phyloP scores from a whole-genome alignment of 2,329 filamentous ascomycete genomes.

The Aspergillus ochraceoroseus region DNA sequence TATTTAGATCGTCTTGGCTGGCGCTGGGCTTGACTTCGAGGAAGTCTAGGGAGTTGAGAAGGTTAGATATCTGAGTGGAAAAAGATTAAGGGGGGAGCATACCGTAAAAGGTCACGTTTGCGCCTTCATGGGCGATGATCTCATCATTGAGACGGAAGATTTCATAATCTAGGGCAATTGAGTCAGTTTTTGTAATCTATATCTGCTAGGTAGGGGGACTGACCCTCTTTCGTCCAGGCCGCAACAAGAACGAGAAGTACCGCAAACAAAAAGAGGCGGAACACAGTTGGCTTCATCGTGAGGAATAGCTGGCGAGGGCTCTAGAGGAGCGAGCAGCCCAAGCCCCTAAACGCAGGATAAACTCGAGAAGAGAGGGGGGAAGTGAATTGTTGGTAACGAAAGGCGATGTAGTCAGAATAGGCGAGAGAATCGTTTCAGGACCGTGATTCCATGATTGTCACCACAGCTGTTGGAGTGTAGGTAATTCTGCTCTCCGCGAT shows the following conservation, averaged over 20 bases:
- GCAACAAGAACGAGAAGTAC: constrained; percentile 63
- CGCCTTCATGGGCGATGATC: constrained; percentile 67
- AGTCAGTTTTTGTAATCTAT: constrained; percentile 1
- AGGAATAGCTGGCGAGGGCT: too few species aligned
- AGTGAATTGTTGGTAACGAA: too few species aligned
- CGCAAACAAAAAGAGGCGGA: constrained; percentile 64
- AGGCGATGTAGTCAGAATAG: too few species aligned
- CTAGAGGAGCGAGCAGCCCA: too few species aligned
- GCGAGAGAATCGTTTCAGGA: too few species aligned
- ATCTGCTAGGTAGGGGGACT: constrained; percentile 26
- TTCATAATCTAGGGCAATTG: constrained; percentile 67
- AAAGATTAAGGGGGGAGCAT: constrained; percentile 11
- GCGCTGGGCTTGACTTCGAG: constrained; percentile 70
- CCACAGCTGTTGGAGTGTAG: too few species aligned
- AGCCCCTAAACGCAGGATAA: constrained; percentile 21
- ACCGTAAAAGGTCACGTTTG: constrained; percentile 80
- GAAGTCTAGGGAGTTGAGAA: constrained; percentile 54
- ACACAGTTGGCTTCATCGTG: constrained; percentile 64
- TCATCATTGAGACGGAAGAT: constrained; percentile 96
- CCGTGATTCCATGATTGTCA: neutral
- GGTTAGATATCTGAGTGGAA: constrained; percentile 4
- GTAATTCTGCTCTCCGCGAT: too few species aligned
- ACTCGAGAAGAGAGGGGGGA: too few species aligned
- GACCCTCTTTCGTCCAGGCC: constrained; percentile 84
- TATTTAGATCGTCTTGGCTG: constrained; percentile 81